These are phyloP conservation scores for Taphrina deformans DNA, from an alignment of 1,139 yeast species.

Conservation along the genomic window DNA sequence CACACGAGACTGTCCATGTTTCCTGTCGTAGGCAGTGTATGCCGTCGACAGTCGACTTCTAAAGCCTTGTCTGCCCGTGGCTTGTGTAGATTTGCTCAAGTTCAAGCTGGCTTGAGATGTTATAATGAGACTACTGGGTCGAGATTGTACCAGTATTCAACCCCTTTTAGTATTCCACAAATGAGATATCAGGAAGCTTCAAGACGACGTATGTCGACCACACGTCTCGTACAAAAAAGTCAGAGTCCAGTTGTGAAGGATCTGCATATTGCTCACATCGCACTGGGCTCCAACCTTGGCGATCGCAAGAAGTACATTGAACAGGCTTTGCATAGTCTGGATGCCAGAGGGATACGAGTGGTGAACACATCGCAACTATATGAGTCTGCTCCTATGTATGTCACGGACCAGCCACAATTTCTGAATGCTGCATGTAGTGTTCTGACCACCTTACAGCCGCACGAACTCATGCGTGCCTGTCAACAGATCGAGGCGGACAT, in stretches of 20 bases:
- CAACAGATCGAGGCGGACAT: slow-evolving; percentile 74
- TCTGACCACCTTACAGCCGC: slow-evolving; percentile 60
- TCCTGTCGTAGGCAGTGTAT: neutral
- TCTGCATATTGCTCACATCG: slow-evolving; percentile 58
- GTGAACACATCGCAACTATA: slow-evolving; percentile 72
- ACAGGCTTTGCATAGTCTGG: slow-evolving; percentile 57
- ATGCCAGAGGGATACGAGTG: slow-evolving; percentile 52
- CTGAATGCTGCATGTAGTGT: slow-evolving; percentile 63
- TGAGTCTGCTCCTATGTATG: slow-evolving; percentile 91
- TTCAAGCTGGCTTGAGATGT: neutral
- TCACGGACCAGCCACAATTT: slow-evolving; percentile 74
- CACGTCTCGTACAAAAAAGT: neutral
- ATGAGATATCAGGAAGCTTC: too few species aligned
- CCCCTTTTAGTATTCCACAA: neutral
- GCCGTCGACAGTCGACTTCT: neutral
- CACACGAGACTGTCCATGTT: neutral
- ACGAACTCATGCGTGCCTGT: slow-evolving; percentile 58
- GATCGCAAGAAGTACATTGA: slow-evolving; percentile 63
- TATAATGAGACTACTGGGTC: neutral
- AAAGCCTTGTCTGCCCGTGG: neutral
- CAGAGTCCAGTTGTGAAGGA: neutral
- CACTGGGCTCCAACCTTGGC: slow-evolving; percentile 89
- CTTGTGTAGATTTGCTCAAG: neutral
- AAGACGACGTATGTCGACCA: neutral
- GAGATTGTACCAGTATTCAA: neutral